A percentile compares a stretch with the other conserved stretches of the same genome.
phyloP scores from a whole-genome alignment of 108 stramenopile genomes.

The Skeletonema costatum region DNA sequence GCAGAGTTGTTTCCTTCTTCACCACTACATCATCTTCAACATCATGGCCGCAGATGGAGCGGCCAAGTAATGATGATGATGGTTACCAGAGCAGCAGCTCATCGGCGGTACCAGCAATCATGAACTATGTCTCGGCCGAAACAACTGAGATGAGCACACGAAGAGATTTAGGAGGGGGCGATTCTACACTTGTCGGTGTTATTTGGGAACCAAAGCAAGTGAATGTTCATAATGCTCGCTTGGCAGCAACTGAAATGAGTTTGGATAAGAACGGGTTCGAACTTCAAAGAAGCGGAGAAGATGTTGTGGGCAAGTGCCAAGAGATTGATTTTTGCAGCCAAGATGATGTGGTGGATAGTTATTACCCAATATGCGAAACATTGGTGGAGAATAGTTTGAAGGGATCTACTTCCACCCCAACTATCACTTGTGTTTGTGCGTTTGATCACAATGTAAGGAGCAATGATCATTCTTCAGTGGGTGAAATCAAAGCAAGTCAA shows the following conservation, averaged over 20 bases:
- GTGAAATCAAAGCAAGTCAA: slow-evolving; percentile 26
- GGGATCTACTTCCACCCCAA: slow-evolving; percentile 4
- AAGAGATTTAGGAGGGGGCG: slow-evolving; percentile 45
- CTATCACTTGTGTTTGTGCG: slow-evolving; percentile 35
- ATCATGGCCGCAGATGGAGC: not conserved
- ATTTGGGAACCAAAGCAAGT: slow-evolving; percentile 47
- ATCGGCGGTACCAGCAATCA: slow-evolving; percentile 25
- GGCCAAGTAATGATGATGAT: not conserved
- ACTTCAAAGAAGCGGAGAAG: slow-evolving; percentile 5
- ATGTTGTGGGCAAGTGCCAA: slow-evolving; percentile 6
- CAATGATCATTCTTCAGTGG: slow-evolving; percentile 11
- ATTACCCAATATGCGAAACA: slow-evolving; percentile 58
- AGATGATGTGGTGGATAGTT: slow-evolving; percentile 47
- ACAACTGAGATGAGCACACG: slow-evolving; percentile 41
- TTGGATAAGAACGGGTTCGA: slow-evolving; percentile 55
- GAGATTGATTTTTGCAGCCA: slow-evolving; percentile 52
- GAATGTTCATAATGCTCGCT: slow-evolving; percentile 41
- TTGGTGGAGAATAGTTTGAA: slow-evolving; percentile 17
- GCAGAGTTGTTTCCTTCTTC: not conserved
- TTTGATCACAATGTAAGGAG: slow-evolving; percentile 73
- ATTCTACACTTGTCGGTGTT: slow-evolving; percentile 43
- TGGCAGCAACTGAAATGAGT: slow-evolving; percentile 1
- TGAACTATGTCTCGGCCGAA: slow-evolving; percentile 59
- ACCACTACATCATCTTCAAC: not conserved
- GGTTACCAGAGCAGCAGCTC: not conserved